Evolutionary conservation across 73 alveolate genomes (phyloP), one percentile per base, ranked within the genome.

Genomic region (Blepharisma japonicum): DNA sequence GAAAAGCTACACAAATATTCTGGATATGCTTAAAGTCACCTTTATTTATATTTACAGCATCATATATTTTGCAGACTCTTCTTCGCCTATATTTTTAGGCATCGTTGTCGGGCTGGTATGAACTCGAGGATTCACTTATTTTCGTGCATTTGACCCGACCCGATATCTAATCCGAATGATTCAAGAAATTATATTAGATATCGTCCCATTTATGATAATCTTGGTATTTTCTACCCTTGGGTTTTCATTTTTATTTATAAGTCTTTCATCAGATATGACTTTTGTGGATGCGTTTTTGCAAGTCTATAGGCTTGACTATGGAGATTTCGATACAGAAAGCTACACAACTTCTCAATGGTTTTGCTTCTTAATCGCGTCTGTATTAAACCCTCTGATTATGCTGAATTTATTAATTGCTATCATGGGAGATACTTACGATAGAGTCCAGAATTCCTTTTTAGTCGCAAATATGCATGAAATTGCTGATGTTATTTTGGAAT

Each of bases 391-490:
- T 61, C 23, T 61, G 46, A 39, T 61, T 14, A 61, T 61, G 74
- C 47, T 61, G 46, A 61, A 61, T 61, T 25, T 61, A 9, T 25
- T 61, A 4, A 61, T 61, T 20, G 14, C 74, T 9, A 61, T 61
- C 5, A 61, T 61, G 14, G 74, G 74, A 25, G 74, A 61, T 5
- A 61, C 74, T 5, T 61, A 61, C 47, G 74, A 61, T 25, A 61
- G 23, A 61, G 74, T 61, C 18, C 74, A 61, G 23, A 9, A n/a
- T 25, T 61, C 23, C 47, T 9, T n/a, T 20, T 14, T 14, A 20
- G 23, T 61, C 5, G 74, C 74, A 20, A 39, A 61, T 25, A 14
- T n/a, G 46, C 14, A 25, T 14, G 74, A 61, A 25, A 61, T 61
- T n/a, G 46, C 74, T 2, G 49, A 61, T 8, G 23, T 61, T 1